Evolutionary conservation across 2,329 filamentous ascomycete species (phyloP), one percentile per base, ranked within the genome.

Genomic region (Hypoxylon sp.): DNA sequence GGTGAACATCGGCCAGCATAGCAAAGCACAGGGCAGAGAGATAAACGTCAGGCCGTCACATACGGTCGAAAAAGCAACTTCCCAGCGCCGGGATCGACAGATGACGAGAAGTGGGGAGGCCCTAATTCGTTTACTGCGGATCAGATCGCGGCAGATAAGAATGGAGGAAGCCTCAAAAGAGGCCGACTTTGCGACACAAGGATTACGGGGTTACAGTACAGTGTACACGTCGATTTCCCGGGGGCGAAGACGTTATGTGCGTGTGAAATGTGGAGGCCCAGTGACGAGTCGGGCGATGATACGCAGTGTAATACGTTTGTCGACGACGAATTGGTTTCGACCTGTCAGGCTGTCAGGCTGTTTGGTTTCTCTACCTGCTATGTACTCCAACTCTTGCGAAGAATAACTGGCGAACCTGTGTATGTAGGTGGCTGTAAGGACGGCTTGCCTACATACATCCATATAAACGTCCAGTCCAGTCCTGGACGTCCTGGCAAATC

Each of bases 131-230:
- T n/a, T 50, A 51, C 35, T 31, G 45, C 48, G 52, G 33, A 60
- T 48, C 45, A 60, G 63, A 66, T 67, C 65, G 64, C 67, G 64
- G 63, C 66, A 68, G 62, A 66, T 69, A 51, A 55, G 56, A 49
- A 47, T 20, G 49, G 29, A 57, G 51, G n/a, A 60, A 62, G 49
- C 43, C 48, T 58, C 50, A 58, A 63, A 55, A 61, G 53, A 49
- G 58, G 52, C 55, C 51, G 33, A 46, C 52, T 33, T n/a, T 49
- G 45, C 45, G 56, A 58, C 50, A 46, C 57, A 63, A 58, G 62
- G 60, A 52, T 58, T 51, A 35, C 45, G 52, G 53, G 58, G 57
- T 57, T 45, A 49, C 52, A 55, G 45, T 59, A 56, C 49, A 55
- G 21, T 27, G 31, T 47, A 48, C 52, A 35, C 18, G 33, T 42